phyloP scores from a whole-genome alignment of 176 grass and related monocot genomes.

The Juncus effusus region DNA sequence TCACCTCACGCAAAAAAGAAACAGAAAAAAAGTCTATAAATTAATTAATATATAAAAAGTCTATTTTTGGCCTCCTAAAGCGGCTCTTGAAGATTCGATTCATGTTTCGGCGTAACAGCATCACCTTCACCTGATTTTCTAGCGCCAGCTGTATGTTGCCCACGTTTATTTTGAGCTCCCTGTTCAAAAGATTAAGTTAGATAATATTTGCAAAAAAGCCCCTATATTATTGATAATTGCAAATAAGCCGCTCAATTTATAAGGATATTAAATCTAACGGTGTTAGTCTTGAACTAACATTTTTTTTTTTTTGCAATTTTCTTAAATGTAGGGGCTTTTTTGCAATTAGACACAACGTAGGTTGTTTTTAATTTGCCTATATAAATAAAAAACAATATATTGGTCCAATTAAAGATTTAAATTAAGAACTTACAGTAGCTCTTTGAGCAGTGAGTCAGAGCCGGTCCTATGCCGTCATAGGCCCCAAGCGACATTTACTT shows the following conservation, averaged over 20 bases:
- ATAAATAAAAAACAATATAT: background rate
- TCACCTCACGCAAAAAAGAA: no score
- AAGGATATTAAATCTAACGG: background rate
- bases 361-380: background rate
- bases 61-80: conserved; percentile 59
- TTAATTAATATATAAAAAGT: background rate
- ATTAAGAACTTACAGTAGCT: conserved; percentile 53
- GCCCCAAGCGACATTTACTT: no score
- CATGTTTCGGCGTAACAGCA: conserved; percentile 42
- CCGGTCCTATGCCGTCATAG: no score
- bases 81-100: conserved; percentile 69
- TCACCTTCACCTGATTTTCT: conserved; percentile 71
- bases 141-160: conserved; percentile 61
- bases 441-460: conserved; percentile 83
- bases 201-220: no score
- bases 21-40: background rate
- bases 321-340: no score
- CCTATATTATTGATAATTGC: background rate
- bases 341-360: no score
- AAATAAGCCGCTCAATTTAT: background rate
- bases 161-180: conserved; percentile 66
- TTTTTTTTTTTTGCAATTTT: no score
- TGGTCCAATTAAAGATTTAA: no score
- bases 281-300: background rate
- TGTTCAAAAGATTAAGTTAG: conserved; percentile 19